A percentile compares a stretch with the other conserved stretches of the same genome.
These are phyloP conservation scores for Escovopsis weberi DNA, from an alignment of 2,329 filamentous ascomycete genomes.

Conservation along the genomic window DNA sequence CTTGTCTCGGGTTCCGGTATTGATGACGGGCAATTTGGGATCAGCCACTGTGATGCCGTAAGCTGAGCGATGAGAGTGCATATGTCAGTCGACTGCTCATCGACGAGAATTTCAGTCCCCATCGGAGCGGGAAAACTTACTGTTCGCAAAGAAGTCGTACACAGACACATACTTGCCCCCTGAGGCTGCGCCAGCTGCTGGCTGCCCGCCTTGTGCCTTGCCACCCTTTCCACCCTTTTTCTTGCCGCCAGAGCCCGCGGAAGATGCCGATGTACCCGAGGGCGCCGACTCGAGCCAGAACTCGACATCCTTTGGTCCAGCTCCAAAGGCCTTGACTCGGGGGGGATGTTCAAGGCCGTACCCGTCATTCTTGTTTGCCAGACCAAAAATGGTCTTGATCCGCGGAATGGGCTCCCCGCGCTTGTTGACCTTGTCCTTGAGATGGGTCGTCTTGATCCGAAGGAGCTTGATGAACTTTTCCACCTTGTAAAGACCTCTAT, in stretches of 20 bases:
- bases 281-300: conserved; percentile 31
- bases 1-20: conserved; percentile 38
- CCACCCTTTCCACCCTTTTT: conserved; percentile 5
- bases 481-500: conserved; percentile 7
- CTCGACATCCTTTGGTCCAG: conserved; percentile 35
- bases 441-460: conserved; percentile 24
- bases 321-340: conserved; percentile 18
- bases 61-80: conserved; percentile 9
- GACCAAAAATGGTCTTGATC: conserved; percentile 21
- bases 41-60: conserved; percentile 21
- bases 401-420: conserved; percentile 18
- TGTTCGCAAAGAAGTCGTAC: conserved; percentile 30
- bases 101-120: too few relatives aligned
- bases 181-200: conserved; percentile 15
- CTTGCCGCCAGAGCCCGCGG: background rate
- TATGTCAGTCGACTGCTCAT: background rate
- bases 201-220: conserved; percentile 12
- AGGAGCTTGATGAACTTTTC: conserved; percentile 24
- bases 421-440: conserved; percentile 18
- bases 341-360: conserved; percentile 13
- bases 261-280: background rate
- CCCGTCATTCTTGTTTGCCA: conserved; percentile 22
- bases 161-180: conserved; percentile 33
- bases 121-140: conserved; percentile 15
- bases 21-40: conserved; percentile 35